Evolutionary conservation across 805 yeast genomes (phyloP), one percentile per base, ranked within the genome.

Genomic region (Cyberlindnera lachancei): DNA sequence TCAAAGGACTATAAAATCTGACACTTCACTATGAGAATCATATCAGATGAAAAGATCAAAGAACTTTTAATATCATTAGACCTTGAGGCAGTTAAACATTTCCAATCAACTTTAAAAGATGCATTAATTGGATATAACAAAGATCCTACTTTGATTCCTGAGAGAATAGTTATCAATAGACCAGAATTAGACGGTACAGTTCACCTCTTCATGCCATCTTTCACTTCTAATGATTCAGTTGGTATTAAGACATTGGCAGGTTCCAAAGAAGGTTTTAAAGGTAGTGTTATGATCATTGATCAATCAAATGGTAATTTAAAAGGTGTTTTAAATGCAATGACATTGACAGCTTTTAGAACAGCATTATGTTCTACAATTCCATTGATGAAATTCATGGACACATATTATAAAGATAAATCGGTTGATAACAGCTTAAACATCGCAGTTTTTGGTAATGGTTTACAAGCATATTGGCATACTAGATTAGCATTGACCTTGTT

Each of bases 161-260:
- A 67, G 24, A 55, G 84, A 44, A 70, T 66, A 5, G 75, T 71
- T 6, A 49, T 63, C 27, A 44, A 48, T 18, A 52, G 70, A 42
- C 50, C 64, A 27, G 53, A 59, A 39, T 41, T 50, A 15, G 35
- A 34, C 5, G 42, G 38, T 17, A 51, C 70, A 4, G 60, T 68
- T 2, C 82, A 77, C 49, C 45, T 78, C 19, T 75, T 73, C 52
- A 78, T 78, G 85, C 80, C 82, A 4, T 70, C 79, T n/a, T 61
- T 70, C 4, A 73, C 74, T 12, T n/a, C n/a, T n/a, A n/a, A n/a
- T n/a, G 63, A 67, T 5, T 45, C 54, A 18, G 75, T 70, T 11
- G 85, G 85, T 8, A 58, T 78, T 44, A 78, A 78, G 54, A 69
- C 77, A 0, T 52, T 78, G 15, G 70, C 74, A 14, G 79, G 76